Evolutionary conservation across 371 early-diverging fungal genomes (phyloP).

Genomic region (Mucor irregularis): DNA sequence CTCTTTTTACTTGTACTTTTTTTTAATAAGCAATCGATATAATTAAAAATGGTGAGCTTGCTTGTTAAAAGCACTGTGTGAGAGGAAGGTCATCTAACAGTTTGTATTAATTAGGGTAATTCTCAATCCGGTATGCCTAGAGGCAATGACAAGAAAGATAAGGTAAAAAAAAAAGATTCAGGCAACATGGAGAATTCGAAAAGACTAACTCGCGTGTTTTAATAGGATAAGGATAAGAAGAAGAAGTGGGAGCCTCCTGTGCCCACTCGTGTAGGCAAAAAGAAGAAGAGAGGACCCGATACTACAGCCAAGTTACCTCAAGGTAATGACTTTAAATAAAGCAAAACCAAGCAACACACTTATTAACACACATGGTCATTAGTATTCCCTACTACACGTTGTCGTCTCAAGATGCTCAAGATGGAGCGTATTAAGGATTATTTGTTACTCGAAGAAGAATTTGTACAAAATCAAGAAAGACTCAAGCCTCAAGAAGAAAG

Average conservation of each 20-base stretch:
- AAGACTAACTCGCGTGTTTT: too few relatives aligned
- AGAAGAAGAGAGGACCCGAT: constrained; percentile 97
- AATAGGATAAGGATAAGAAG: constrained; percentile 78
- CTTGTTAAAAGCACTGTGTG: not conserved
- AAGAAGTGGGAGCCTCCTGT: constrained; percentile 99
- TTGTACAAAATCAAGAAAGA: constrained; percentile 96
- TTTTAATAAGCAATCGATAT: not conserved
- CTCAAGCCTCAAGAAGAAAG: constrained; percentile 96
- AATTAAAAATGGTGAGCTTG: constrained; percentile 4
- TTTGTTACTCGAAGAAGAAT: constrained; percentile 97
- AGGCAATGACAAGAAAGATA: constrained; percentile 64
- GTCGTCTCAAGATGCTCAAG: constrained; percentile 95
- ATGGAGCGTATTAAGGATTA: constrained; percentile 98
- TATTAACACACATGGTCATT: constrained; percentile 1
- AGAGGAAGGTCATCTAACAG: too few relatives aligned
- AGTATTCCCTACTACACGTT: constrained; percentile 97
- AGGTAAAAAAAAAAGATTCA: constrained; percentile 33
- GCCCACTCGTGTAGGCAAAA: constrained; percentile 96
- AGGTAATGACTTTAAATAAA: constrained; percentile 48
- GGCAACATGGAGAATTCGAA: not conserved
- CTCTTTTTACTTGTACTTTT: constrained; percentile 2
- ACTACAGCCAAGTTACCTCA: constrained; percentile 91
- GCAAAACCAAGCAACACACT: not conserved
- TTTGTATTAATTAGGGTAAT: constrained; percentile 65
- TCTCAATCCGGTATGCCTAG: constrained; percentile 73